Conservation (phyloP, 768 basidiomycete genomes). For the Boletus speciosus region DNA sequence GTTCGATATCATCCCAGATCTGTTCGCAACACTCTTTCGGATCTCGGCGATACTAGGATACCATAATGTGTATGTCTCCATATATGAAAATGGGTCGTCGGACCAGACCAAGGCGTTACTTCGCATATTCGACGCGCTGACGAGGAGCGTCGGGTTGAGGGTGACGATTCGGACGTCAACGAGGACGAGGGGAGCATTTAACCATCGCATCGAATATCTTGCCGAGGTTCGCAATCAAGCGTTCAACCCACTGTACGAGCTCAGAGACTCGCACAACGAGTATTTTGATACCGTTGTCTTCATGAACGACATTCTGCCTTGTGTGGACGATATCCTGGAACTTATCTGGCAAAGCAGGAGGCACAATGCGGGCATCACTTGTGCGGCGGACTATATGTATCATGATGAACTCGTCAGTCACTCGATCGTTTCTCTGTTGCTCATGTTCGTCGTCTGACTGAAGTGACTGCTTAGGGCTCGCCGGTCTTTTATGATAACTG, state of each 20-base stretch:
- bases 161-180: constrained; percentile 90
- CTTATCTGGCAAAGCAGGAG: constrained; percentile 91
- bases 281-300: constrained; percentile 96
- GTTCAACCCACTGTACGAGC: constrained; percentile 91
- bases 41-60: constrained; percentile 89
- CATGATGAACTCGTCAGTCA: constrained; percentile 83
- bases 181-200: constrained; percentile 93
- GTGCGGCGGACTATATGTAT: constrained; percentile 99
- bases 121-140: constrained; percentile 91
- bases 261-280: constrained; percentile 88
- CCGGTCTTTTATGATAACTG: constrained; percentile 99
- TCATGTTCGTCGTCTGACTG: not conserved
- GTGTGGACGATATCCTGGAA: constrained; percentile 95
- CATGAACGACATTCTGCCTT: constrained; percentile 99
- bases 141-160: constrained; percentile 84
- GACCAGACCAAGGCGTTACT: constrained; percentile 98
- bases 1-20: constrained; percentile 96
- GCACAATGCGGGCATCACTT: constrained; percentile 98
- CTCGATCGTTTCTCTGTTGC: not conserved
- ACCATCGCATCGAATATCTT: constrained; percentile 99
- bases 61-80: constrained; percentile 97
- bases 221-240: constrained; percentile 99
- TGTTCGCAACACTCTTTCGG: constrained; percentile 95
- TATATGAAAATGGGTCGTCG: constrained; percentile 98
- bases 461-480: constrained; percentile 42